Percentiles rank a stretch among this genome's conserved stretches.
phyloP scores from a whole-genome alignment of 2,329 filamentous ascomycete species.

The Talaromyces verruculosus region DNA sequence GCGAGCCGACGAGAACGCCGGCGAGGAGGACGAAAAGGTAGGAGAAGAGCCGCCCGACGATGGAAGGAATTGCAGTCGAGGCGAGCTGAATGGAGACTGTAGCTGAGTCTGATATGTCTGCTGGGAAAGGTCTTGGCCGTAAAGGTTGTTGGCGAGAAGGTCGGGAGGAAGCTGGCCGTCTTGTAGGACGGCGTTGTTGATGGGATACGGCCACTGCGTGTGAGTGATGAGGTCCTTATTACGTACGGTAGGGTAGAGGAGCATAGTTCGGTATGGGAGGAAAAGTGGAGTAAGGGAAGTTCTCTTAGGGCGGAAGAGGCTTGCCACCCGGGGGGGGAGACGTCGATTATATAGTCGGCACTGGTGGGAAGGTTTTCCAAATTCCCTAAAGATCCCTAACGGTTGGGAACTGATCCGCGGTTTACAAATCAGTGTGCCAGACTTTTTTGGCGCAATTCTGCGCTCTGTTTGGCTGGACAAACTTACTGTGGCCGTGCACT shows the following conservation, averaged over 20 bases:
- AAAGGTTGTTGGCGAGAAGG: constrained; percentile 25
- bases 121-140: background rate
- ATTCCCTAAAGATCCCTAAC: constrained; percentile 12
- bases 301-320: constrained; percentile 17
- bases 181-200: constrained; percentile 35
- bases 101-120: constrained; percentile 23
- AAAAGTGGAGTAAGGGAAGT: constrained; percentile 23
- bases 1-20: constrained; percentile 33
- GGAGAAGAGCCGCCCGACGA: constrained; percentile 39
- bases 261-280: constrained; percentile 37
- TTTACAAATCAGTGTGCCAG: constrained; percentile 9
- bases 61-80: constrained; percentile 34
- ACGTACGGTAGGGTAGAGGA: constrained; percentile 42
- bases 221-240: constrained; percentile 44
- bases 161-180: constrained; percentile 40
- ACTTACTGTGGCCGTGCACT: constrained; percentile 22
- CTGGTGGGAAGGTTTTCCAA: constrained; percentile 24
- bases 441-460: background rate
- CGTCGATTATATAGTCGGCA: constrained; percentile 22
- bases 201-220: constrained; percentile 35
- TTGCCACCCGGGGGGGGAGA: constrained; percentile 22
- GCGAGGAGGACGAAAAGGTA: constrained; percentile 26
- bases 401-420: constrained; percentile 11
- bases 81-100: constrained; percentile 36
- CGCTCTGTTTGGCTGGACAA: constrained; percentile 12